Conservation (phyloP, 176 grass and related monocot genomes). For the Cocos nucifera region DNA sequence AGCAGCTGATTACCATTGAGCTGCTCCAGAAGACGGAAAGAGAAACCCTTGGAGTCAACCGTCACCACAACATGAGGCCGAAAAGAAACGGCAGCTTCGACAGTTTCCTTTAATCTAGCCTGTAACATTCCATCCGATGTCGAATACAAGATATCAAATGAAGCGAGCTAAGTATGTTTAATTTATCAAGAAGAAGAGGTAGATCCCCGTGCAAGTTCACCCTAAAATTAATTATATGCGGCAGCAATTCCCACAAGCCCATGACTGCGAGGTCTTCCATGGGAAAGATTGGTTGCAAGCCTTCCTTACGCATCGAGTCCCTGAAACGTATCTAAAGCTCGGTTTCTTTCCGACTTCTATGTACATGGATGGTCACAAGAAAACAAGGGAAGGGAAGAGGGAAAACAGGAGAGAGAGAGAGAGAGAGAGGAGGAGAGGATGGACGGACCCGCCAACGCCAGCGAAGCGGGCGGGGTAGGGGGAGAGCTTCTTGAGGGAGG, state of each 20-base stretch:
- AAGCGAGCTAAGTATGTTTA: no score
- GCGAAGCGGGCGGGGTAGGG: conserved; percentile 67
- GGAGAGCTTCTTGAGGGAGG: conserved; percentile 52
- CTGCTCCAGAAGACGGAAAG: conserved; percentile 67
- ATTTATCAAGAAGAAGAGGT: conserved; percentile 19
- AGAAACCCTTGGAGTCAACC: conserved; percentile 90
- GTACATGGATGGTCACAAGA: not conserved
- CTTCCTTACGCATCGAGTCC: conserved; percentile 62
- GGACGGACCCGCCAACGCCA: conserved; percentile 69
- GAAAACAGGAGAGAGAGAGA: not conserved
- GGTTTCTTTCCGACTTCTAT: no score
- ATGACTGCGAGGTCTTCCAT: conserved; percentile 96
- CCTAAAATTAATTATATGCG: conserved; percentile 72
- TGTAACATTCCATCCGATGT: conserved; percentile 29
- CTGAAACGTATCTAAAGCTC: conserved; percentile 18
- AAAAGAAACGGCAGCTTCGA: conserved; percentile 52
- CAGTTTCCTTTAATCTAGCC: conserved; percentile 50
- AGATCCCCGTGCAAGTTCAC: conserved; percentile 28
- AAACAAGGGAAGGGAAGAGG: no score
- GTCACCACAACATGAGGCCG: conserved; percentile 81
- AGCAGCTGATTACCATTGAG: conserved; percentile 45
- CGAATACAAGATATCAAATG: not conserved
- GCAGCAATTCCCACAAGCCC: conserved; percentile 88
- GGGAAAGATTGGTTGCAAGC: conserved; percentile 65
- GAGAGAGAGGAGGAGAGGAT: not conserved